Base-by-base conservation (phyloP, 495 filamentous ascomycete species). In the Aspergillus saccharolyticus region DNA sequence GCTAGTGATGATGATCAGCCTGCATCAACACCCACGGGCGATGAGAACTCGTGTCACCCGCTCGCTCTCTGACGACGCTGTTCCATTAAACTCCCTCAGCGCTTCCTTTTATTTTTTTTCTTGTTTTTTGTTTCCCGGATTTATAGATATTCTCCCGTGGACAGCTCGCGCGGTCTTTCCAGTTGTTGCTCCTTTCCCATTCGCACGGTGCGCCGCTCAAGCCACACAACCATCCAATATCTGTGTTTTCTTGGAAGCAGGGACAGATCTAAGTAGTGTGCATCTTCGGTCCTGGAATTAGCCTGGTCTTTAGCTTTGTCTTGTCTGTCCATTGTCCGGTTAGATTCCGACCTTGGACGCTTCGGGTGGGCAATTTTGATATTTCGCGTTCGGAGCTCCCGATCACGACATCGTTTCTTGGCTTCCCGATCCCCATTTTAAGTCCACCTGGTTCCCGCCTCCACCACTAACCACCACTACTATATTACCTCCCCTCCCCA, bases 321-420 rank as follows among this genome's bases (percentile, higher is more conserved):
- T 39, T 39, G 33, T 39, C 12, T 12, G 14, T 51, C 39, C 15
- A 46, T 51, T 39, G 42, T 51, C 39, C 39, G 18, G n/a, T 28
- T 50, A 39, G 47, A 43, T 25, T 53, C 52, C 55, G 18, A 48
- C 42, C 20, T 48, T 44, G 44, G 22, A 47, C 47, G 22, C 46
- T 24, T 53, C 50, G 48, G 54, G 53, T 53, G 52, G 49, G 55
- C 53, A 22, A 45, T 39, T 42, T 53, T 48, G 51, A 28, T 46
- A 47, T 53, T 61, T 67, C 62, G 62, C 60, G 56, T 61, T 67
- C 17, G 33, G 16, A 58, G 58, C 54, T 60, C 49, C 20, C 19
- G 57, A 68, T 65, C 66, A 68, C 66, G 66, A 68, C 66, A 68
- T 68, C 63, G 59, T 44, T 43, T 50, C 55, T 63, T 61, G 58